Evolutionary conservation across 176 grass and related monocot species (phyloP).

Genomic region (Raddia distichophylla): DNA sequence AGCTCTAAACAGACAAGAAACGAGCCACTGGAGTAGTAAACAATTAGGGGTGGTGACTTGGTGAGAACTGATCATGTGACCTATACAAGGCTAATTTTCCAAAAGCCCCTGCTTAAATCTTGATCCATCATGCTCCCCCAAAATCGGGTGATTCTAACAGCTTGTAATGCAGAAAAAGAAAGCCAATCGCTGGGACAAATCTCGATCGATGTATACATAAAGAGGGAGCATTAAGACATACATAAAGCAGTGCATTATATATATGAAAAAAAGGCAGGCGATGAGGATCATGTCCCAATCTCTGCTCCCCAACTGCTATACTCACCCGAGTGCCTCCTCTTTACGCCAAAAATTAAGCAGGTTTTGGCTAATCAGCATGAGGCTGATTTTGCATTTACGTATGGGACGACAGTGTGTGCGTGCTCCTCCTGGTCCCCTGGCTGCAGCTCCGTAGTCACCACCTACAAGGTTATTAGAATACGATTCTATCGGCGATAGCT

Average conservation of each 20-base stretch:
- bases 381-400: not conserved
- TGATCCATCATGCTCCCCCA: conserved; percentile 39
- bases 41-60: not conserved
- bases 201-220: not conserved
- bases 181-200: not conserved
- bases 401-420: not conserved
- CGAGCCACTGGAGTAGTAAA: not conserved
- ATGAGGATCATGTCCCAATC: conserved; percentile 39
- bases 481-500: not conserved
- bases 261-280: not conserved
- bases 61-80: not conserved
- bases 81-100: not conserved
- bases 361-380: not conserved
- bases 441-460: not conserved
- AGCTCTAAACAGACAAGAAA: not conserved
- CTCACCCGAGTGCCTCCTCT: not conserved
- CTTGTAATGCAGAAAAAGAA: conserved; percentile 5
- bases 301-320: conserved; percentile 32
- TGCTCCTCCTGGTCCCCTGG: not conserved
- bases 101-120: not conserved
- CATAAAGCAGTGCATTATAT: not conserved
- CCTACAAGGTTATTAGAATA: conserved; percentile 7
- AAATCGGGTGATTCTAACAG: not conserved
- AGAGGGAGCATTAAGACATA: not conserved
- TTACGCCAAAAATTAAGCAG: conserved; percentile 5